Evolutionary conservation across 2,329 filamentous ascomycete species (phyloP).

Genomic region (Penicillium capsulatum): DNA sequence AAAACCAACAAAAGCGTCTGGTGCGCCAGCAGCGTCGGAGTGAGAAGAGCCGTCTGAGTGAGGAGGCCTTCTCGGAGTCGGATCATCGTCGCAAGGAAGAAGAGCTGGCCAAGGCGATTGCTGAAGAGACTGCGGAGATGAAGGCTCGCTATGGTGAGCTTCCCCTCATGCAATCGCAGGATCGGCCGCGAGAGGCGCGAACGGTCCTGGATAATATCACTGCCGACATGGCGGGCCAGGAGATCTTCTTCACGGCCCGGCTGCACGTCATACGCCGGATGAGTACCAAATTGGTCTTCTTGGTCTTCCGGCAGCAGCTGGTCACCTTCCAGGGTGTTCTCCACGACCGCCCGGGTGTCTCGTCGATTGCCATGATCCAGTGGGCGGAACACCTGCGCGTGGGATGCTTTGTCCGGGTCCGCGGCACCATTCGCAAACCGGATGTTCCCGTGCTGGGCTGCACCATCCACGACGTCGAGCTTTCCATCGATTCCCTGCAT

Average conservation of each 20-base stretch:
- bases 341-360: conserved; percentile 54
- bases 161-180: conserved; percentile 56
- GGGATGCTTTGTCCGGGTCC: conserved; percentile 74
- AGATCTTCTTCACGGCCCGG: conserved; percentile 64
- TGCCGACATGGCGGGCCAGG: conserved; percentile 52
- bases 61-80: conserved; percentile 42
- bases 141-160: conserved; percentile 56
- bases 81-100: conserved; percentile 42
- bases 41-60: conserved; percentile 40
- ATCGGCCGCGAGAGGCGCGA: conserved; percentile 47
- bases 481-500: conserved; percentile 64
- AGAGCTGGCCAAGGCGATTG: conserved; percentile 45
- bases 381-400: conserved; percentile 80
- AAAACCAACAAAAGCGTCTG: conserved; percentile 45
- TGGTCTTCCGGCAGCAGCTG: conserved; percentile 80
- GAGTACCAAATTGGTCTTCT: conserved; percentile 76
- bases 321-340: conserved; percentile 82
- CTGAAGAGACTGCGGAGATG: conserved; percentile 57
- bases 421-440: conserved; percentile 67
- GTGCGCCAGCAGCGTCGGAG: conserved; percentile 40
- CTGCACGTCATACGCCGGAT: conserved; percentile 76
- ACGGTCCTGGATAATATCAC: conserved; percentile 51
- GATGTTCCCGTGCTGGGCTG: conserved; percentile 71
- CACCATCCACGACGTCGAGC: conserved; percentile 69
- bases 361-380: conserved; percentile 72